phyloP scores from a whole-genome alignment of 192 early-diverging fungal species.

The Linnemannia elongata region DNA sequence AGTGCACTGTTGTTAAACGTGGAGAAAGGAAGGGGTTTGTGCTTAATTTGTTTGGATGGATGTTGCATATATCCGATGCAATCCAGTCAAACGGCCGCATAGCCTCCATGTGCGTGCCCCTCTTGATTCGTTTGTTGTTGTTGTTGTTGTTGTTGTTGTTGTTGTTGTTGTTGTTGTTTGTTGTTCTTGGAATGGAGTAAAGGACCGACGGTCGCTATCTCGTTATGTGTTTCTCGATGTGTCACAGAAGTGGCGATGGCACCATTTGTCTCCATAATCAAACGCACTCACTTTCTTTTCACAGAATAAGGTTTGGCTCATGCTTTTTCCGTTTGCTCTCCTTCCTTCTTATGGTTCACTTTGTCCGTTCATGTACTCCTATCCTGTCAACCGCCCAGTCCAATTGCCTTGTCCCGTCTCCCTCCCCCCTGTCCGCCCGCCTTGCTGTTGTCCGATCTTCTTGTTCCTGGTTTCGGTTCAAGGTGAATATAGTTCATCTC shows the following conservation, averaged over 20 bases:
- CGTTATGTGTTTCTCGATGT: neutral
- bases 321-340: constrained; percentile 10
- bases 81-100: constrained; percentile 6
- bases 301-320: constrained; percentile 33
- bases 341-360: neutral
- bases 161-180: neutral
- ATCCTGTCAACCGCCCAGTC: neutral
- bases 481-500: neutral
- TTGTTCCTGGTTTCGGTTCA: neutral
- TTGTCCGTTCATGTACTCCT: neutral
- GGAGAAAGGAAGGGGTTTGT: neutral
- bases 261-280: constrained; percentile 10
- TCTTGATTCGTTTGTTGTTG: neutral
- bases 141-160: neutral
- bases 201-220: neutral
- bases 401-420: neutral
- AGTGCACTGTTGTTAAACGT: neutral
- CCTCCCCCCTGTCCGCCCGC: neutral
- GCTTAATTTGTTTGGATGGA: neutral
- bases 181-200: neutral
- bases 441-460: neutral
- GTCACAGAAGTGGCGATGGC: neutral
- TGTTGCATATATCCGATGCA: neutral
- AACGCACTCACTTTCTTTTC: neutral
- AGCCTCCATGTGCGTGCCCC: neutral